Evolutionary conservation across 148 eudicot species (phyloP).

Genomic region (Vaccinium corymbosum): DNA sequence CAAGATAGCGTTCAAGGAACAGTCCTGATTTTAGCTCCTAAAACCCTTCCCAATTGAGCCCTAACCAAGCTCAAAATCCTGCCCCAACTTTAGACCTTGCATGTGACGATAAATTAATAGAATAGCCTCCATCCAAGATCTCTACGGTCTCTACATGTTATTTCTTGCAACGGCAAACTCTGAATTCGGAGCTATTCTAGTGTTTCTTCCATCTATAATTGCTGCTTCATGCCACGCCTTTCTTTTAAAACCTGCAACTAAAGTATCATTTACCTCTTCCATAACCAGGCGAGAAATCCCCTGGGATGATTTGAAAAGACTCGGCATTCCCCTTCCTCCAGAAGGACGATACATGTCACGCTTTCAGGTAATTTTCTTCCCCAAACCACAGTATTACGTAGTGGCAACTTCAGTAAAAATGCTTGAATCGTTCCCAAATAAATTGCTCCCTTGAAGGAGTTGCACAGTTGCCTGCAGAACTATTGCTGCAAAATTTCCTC

Average conservation of each 20-base stretch:
- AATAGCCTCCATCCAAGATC: background rate
- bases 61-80: background rate
- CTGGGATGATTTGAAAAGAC: slow-evolving; percentile 72
- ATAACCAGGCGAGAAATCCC: slow-evolving; percentile 76
- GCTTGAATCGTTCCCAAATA: background rate
- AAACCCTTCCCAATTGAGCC: background rate
- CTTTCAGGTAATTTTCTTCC: slow-evolving; percentile 49
- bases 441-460: background rate
- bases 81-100: background rate
- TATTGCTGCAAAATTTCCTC: background rate
- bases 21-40: background rate
- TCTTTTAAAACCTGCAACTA: background rate
- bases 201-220: background rate
- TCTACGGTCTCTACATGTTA: background rate
- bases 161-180: background rate
- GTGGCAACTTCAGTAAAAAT: background rate
- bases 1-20: background rate
- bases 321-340: slow-evolving; percentile 93
- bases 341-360: slow-evolving; percentile 94
- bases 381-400: background rate
- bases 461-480: background rate
- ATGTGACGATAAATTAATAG: background rate
- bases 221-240: background rate
- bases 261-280: background rate
- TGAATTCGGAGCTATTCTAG: background rate